Conservation (phyloP, 2,329 filamentous ascomycete species). For the Rosellinia necatrix region DNA sequence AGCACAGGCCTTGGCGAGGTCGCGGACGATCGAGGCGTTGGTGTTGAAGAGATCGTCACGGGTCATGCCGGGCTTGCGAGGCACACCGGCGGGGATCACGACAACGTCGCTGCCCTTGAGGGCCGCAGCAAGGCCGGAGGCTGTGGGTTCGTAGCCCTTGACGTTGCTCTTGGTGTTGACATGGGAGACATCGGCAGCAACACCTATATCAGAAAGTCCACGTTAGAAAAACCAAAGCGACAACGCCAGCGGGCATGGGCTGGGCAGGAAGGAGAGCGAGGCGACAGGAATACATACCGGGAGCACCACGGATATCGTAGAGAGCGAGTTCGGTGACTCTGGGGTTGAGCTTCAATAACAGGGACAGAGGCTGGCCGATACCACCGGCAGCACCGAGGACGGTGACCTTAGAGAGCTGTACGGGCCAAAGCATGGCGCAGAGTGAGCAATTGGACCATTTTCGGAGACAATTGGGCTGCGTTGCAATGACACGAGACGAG, state of each 20-base stretch:
- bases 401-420: conserved; percentile 91
- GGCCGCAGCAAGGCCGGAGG: conserved; percentile 74
- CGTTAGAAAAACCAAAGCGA: not conserved
- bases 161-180: conserved; percentile 99
- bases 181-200: conserved; percentile 96
- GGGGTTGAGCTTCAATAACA: conserved; percentile 98
- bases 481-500: not conserved
- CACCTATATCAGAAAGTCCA: conserved; percentile 61
- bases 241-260: too few relatives aligned
- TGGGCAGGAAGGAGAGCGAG: too few relatives aligned
- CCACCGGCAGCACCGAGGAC: conserved; percentile 96
- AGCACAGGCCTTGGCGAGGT: conserved; percentile 93
- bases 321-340: conserved; percentile 91
- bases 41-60: conserved; percentile 99
- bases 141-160: conserved; percentile 82
- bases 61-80: conserved; percentile 99
- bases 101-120: conserved; percentile 91
- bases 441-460: conserved; percentile 13
- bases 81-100: conserved; percentile 96
- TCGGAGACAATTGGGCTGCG: not conserved
- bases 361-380: conserved; percentile 97
- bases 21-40: conserved; percentile 98
- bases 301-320: conserved; percentile 95
- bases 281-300: conserved; percentile 66
- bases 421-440: conserved; percentile 20